Evolutionary conservation across 306 rosid species (phyloP).

Genomic region (Cucurbita moschata): DNA sequence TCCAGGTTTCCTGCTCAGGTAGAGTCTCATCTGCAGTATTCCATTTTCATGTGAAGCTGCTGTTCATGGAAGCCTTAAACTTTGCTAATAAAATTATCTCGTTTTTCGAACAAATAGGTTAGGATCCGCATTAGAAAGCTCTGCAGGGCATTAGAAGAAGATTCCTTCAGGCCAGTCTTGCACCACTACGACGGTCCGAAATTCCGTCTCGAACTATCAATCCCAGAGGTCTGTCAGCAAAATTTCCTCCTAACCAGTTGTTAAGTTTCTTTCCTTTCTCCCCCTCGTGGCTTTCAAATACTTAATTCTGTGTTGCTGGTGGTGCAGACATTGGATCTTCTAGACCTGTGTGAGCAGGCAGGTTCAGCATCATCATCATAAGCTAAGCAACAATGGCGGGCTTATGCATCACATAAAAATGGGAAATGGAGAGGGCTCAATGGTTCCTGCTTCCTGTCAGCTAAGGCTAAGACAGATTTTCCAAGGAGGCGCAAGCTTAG

Average conservation of each 20-base stretch:
- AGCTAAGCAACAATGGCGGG: conserved; percentile 29
- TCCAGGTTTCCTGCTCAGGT: conserved; percentile 99
- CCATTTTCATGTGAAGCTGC: neutral
- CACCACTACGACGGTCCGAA: conserved; percentile 99
- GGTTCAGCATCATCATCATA: conserved; percentile 57
- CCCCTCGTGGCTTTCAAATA: neutral
- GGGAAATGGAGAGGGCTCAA: conserved; percentile 23
- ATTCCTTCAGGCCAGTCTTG: conserved; percentile 92
- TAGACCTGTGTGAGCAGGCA: conserved; percentile 90
- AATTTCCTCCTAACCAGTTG: neutral
- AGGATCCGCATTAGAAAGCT: conserved; percentile 67
- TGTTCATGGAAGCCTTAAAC: neutral
- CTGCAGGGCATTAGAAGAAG: conserved; percentile 96
- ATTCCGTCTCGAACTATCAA: conserved; percentile 96
- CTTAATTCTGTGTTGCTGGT: neutral
- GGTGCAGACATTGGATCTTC: conserved; percentile 80
- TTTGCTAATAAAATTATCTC: neutral
- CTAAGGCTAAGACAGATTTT: conserved; percentile 56
- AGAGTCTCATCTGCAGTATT: conserved; percentile 10
- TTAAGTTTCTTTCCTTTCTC: neutral
- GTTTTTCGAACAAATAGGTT: conserved; percentile 25
- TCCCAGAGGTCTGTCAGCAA: conserved; percentile 72
- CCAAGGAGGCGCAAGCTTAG: conserved; percentile 97
- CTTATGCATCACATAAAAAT: conserved; percentile 5
- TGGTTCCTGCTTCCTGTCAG: conserved; percentile 30